A percentile compares a stretch with the other conserved stretches of the same genome.
phyloP scores from a whole-genome alignment of 106 monocot genomes.

The Narthecium ossifragum region DNA sequence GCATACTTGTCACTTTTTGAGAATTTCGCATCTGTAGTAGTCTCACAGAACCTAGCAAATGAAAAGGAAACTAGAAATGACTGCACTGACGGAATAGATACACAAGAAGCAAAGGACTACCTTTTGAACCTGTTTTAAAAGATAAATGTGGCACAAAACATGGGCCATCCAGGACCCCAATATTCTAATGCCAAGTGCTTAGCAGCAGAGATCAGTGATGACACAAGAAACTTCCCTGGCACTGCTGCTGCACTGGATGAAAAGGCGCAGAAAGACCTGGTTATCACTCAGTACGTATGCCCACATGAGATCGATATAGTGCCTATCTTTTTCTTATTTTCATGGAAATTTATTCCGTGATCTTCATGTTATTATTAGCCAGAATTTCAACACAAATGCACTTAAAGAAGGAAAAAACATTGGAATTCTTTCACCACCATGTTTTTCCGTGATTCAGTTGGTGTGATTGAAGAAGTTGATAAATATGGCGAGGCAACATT shows the following conservation, averaged over 20 bases:
- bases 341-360: too few species aligned
- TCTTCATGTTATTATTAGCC: conserved; percentile 95
- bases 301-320: background rate
- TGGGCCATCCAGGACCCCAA: background rate
- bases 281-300: conserved; percentile 88
- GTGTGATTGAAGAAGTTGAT: conserved; percentile 65
- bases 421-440: conserved; percentile 82
- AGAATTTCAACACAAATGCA: conserved; percentile 73
- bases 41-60: conserved; percentile 8
- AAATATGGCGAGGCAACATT: conserved; percentile 28
- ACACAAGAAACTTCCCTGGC: background rate
- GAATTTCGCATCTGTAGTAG: conserved; percentile 56
- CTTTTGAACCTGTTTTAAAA: background rate
- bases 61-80: conserved; percentile 10
- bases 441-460: conserved; percentile 81
- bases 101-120: conserved; percentile 34
- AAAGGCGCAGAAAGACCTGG: conserved; percentile 45
- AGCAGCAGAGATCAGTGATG: conserved; percentile 9
- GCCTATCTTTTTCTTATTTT: background rate
- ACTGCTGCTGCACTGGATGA: background rate
- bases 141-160: background rate
- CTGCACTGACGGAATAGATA: conserved; percentile 1
- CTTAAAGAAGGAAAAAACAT: conserved; percentile 87
- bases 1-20: conserved; percentile 73
- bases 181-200: too few species aligned